A percentile compares a stretch with the other conserved stretches of the same genome.
phyloP scores from a whole-genome alignment of 129 eudicot genomes.

The Silybum marianum region DNA sequence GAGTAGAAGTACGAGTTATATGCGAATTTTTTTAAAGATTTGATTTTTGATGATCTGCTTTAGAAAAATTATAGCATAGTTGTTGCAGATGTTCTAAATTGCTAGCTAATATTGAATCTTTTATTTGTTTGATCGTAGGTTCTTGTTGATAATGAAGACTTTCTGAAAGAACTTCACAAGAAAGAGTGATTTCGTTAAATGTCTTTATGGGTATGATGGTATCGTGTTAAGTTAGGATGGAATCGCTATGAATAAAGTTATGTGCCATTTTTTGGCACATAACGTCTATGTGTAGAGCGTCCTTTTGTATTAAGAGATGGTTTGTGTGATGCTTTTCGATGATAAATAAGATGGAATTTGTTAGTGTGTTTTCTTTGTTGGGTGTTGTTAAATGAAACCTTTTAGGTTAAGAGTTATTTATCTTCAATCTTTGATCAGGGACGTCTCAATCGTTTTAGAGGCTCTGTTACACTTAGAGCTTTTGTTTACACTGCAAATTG shows the following conservation, averaged over 20 bases:
- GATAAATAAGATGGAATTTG: background rate
- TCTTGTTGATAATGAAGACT: constrained; percentile 84
- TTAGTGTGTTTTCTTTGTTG: background rate
- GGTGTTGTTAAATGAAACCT: background rate
- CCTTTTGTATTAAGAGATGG: background rate
- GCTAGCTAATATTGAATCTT: background rate
- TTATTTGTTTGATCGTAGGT: constrained; percentile 49
- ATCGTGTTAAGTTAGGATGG: constrained; percentile 4
- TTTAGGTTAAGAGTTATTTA: no score
- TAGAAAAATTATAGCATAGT: background rate
- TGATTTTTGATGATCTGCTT: background rate
- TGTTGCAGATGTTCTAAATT: background rate
- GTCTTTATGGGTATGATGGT: constrained; percentile 7
- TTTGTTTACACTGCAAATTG: no score
- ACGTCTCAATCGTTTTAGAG: no score
- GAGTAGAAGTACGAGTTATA: no score
- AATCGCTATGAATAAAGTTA: constrained; percentile 28
- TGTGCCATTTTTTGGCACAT: constrained; percentile 9
- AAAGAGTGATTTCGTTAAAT: constrained; percentile 21
- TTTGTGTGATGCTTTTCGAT: background rate
- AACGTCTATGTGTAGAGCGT: constrained; percentile 8
- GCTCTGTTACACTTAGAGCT: no score
- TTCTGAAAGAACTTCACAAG: constrained; percentile 70
- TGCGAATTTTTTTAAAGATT: no score
- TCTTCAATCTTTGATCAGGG: no score